Conservation (phyloP, 495 filamentous ascomycete genomes). For the Daldinia caldariorum region DNA sequence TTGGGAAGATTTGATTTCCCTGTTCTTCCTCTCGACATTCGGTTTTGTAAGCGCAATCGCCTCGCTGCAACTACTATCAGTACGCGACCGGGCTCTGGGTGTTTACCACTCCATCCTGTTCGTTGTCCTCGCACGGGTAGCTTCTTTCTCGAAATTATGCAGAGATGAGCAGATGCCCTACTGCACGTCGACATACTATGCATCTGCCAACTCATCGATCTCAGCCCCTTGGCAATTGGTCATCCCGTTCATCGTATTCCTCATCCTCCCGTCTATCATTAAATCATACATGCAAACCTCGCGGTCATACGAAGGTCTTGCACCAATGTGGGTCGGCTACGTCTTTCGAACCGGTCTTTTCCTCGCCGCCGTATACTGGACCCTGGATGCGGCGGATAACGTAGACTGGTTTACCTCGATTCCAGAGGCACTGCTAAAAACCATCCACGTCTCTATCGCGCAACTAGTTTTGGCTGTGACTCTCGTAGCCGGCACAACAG, state of each 20-base stretch:
- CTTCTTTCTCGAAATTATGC: slow-evolving; percentile 91
- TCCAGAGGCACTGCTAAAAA: slow-evolving; percentile 69
- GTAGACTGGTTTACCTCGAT: slow-evolving; percentile 77
- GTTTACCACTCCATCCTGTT: slow-evolving; percentile 87
- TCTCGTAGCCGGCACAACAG: slow-evolving; percentile 70
- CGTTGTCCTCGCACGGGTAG: slow-evolving; percentile 78
- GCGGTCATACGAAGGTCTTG: slow-evolving; percentile 84
- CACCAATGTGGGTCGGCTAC: slow-evolving; percentile 82
- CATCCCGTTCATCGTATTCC: slow-evolving; percentile 77
- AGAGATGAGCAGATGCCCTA: slow-evolving; percentile 98
- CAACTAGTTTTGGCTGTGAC: slow-evolving; percentile 80
- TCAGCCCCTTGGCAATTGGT: slow-evolving; percentile 90
- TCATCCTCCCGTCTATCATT: slow-evolving; percentile 80
- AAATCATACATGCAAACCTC: slow-evolving; percentile 79
- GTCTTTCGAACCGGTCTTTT: slow-evolving; percentile 80
- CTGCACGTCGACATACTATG: slow-evolving; percentile 95
- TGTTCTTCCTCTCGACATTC: slow-evolving; percentile 91
- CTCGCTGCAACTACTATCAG: slow-evolving; percentile 73
- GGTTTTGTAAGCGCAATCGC: slow-evolving; percentile 75
- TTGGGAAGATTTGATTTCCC: slow-evolving; percentile 96
- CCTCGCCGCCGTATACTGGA: slow-evolving; percentile 84
- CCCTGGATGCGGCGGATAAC: slow-evolving; percentile 89
- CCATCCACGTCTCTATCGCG: slow-evolving; percentile 75
- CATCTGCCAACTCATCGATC: slow-evolving; percentile 88
- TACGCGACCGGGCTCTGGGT: slow-evolving; percentile 73